Evolutionary conservation across 139 green algal species (phyloP), one percentile per base, ranked within the genome.

Genomic region (Closterium sp.): DNA sequence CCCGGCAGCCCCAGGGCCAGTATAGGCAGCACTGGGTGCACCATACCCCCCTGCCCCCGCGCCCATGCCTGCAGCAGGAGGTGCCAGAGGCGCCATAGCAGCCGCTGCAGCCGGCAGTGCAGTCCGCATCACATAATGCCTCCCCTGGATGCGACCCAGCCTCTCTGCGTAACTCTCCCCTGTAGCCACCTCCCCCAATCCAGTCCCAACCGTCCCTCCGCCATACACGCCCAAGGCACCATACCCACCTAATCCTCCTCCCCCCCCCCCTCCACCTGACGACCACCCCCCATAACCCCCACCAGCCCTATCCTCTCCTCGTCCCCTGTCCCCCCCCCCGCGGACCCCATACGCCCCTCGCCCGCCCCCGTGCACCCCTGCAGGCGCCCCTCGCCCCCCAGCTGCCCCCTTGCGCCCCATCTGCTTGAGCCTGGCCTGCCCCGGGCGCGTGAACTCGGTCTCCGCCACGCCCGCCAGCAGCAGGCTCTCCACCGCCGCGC

Each of bases 371-470:
- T 87, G 33, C 84, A 19, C 84, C 33, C 84, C 84, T 35, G 19
- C 84, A 35, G 55, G 55, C 55, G 55, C 23, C 16, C 55, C 55
- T 76, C 55, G 23, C 7, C 88, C 88, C 30, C 84, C 84, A 31
- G 34, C 84, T 90, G 28, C 81, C 36, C 69, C 84, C 23, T 43
- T 8, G 35, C 87, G 10, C 12, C 84, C 88, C 88, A 91, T 91
- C 28, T 36, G 64, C 90, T 92, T 92, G n/a, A 92, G 30, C 0
- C 86, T 88, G 1, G 86, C 84, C 64, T 92, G 86, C 30, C 88
- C 90, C 34, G 88, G 88, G 28, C 87, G 88, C n/a, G 34, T 92
- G 31, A 92, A 88, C 32, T 92, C 90, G n/a, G 28, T 76, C 55
- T 92, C 87, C 36, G 86, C 33, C 31, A 92, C 28, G n/a, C 64